Evolutionary conservation across 352 stramenopile genomes (phyloP), one percentile per base, ranked within the genome.

Genomic region (Phytophthora constricta): DNA sequence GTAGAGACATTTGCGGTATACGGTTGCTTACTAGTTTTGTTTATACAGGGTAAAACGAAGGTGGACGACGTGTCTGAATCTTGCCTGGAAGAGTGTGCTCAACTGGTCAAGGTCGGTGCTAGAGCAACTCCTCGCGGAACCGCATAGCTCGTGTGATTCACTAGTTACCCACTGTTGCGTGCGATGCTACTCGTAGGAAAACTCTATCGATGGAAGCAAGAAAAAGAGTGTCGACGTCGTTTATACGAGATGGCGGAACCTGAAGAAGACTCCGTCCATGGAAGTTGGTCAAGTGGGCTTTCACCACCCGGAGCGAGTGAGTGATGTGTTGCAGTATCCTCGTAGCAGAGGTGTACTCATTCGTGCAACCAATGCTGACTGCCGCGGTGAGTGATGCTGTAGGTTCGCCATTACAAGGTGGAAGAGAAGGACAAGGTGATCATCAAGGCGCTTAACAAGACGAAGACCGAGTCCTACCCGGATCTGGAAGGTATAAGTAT

Each of bases 121-220:
- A n/a, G n/a, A n/a, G n/a, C n/a, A n/a, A n/a, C n/a, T n/a, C n/a
- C n/a, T n/a, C n/a, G n/a, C n/a, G n/a, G n/a, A n/a, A n/a, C n/a
- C n/a, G n/a, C n/a, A n/a, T n/a, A n/a, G n/a, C n/a, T n/a, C n/a
- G n/a, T n/a, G n/a, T n/a, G n/a, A n/a, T n/a, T n/a, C n/a, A n/a
- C n/a, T n/a, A n/a, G n/a, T n/a, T n/a, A n/a, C n/a, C n/a, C n/a
- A n/a, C n/a, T n/a, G n/a, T n/a, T 37, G 37, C 37, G 10, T 45
- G 37, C 37, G 5, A 23, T 3, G 20, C 26, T 25, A 28, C 4
- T 23, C 46, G 28, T 56, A 93, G 84, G 85, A 94, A 65, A 98
- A 98, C 78, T 97, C 88, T 19, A 98, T 98, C 47, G 90, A 98
- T 79, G 95, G 95, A 17, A 96, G 82, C 72, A 98, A 98, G 77